These are phyloP conservation scores for Onygena corvina DNA, from an alignment of 2,329 filamentous ascomycete genomes.

Conservation along the genomic window DNA sequence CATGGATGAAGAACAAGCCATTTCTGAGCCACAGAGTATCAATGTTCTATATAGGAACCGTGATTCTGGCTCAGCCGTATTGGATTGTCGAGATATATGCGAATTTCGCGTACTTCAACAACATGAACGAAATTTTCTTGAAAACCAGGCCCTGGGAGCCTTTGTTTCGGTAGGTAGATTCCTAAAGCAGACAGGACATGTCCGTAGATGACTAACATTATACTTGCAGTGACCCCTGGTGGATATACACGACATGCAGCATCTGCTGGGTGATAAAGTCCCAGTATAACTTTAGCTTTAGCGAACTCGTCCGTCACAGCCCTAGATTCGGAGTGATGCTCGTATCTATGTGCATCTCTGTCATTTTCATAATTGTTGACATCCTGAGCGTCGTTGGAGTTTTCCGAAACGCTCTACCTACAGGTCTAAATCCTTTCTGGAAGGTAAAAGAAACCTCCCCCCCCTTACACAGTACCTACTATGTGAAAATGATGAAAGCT, in stretches of 20 bases:
- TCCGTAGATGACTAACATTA: conserved; percentile 8
- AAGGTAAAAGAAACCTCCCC: conserved; percentile 28
- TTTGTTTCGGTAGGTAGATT: conserved; percentile 40
- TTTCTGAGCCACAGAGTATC: conserved; percentile 43
- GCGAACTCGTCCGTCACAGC: conserved; percentile 48
- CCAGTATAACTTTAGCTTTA: conserved; percentile 47
- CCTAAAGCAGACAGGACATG: not conserved
- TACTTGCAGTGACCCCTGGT: conserved; percentile 48
- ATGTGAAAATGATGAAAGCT: not conserved
- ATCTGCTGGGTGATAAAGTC: conserved; percentile 53
- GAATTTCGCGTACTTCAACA: conserved; percentile 54
- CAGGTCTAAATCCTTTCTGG: conserved; percentile 56
- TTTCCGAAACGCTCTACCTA: conserved; percentile 32
- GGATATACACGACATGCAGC: conserved; percentile 50
- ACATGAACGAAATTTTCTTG: conserved; percentile 41
- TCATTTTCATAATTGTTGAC: conserved; percentile 51
- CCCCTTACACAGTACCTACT: not conserved
- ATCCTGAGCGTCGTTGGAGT: conserved; percentile 47
- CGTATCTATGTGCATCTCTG: conserved; percentile 47
- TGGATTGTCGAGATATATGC: conserved; percentile 55
- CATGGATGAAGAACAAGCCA: conserved; percentile 55
- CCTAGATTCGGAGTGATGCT: conserved; percentile 55
- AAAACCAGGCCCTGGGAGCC: conserved; percentile 49
- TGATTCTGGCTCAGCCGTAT: conserved; percentile 49
- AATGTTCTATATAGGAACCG: conserved; percentile 46